Evolutionary conservation across 129 eudicot species (phyloP).

Genomic region (Ambrosia artemisiifolia): DNA sequence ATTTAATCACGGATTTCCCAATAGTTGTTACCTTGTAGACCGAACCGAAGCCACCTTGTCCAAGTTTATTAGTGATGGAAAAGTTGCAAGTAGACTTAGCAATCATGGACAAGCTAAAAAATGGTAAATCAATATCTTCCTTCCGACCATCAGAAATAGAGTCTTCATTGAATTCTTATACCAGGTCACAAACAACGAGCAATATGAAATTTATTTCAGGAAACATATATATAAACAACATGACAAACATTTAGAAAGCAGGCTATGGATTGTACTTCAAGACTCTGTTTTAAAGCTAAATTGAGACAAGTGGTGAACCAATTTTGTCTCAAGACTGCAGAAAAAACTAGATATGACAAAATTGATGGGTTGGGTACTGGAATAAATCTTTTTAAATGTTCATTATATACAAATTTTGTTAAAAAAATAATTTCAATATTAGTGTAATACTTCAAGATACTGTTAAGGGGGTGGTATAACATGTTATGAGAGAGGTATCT

Average conservation of each 20-base stretch:
- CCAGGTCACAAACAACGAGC: neutral
- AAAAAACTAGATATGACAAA: too few species aligned
- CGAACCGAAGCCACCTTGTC: conserved; percentile 25
- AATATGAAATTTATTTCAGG: neutral
- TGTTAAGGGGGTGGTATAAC: too few species aligned
- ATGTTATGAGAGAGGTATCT: too few species aligned
- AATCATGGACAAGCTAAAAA: conserved; percentile 10
- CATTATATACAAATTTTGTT: too few species aligned
- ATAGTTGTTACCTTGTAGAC: conserved; percentile 19
- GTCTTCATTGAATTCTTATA: neutral
- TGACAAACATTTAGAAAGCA: neutral
- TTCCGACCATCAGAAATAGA: neutral
- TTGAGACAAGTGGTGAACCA: neutral
- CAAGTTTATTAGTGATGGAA: conserved; percentile 4
- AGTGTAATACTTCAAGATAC: too few species aligned
- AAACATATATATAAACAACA: neutral
- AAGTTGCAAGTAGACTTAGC: conserved; percentile 8
- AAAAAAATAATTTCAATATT: too few species aligned
- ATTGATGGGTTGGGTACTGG: too few species aligned
- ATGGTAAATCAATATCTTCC: conserved; percentile 5
- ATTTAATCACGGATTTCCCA: neutral
- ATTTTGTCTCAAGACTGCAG: neutral
- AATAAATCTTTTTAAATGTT: too few species aligned
- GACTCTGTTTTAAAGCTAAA: too few species aligned
- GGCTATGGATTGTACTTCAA: neutral